These are phyloP conservation scores for Hypomyces rosellus DNA, from an alignment of 2,329 filamentous ascomycete genomes.

Conservation along the genomic window DNA sequence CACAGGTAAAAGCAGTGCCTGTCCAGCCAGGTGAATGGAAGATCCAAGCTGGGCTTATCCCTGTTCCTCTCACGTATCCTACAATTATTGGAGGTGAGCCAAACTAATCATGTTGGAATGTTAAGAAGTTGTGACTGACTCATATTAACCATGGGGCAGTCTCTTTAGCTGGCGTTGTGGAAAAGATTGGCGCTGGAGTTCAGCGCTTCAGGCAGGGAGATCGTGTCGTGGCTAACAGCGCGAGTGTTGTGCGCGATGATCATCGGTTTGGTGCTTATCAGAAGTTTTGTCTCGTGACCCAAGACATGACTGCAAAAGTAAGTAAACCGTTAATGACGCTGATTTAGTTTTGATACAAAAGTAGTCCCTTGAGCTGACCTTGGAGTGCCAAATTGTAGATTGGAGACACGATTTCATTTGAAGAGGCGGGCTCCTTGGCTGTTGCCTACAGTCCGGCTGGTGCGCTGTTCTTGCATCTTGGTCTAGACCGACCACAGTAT, in stretches of 20 bases:
- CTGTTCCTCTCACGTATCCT: constrained; percentile 2
- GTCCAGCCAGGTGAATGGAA: constrained; percentile 9
- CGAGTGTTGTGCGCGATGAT: constrained; percentile 5
- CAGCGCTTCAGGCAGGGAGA: constrained; percentile 2
- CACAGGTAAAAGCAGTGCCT: constrained; percentile 4
- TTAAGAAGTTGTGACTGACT: too few species aligned
- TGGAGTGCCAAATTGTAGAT: not conserved
- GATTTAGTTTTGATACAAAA: too few species aligned
- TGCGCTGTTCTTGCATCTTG: constrained; percentile 9
- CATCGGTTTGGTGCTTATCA: constrained; percentile 9
- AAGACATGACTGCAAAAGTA: constrained; percentile 5
- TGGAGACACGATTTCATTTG: not conserved
- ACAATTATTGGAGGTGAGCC: constrained; percentile 8
- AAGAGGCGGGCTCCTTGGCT: constrained; percentile 2
- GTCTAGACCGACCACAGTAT: constrained; percentile 2
- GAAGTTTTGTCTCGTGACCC: not conserved
- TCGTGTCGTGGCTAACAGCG: constrained; percentile 6
- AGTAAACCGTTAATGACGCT: too few species aligned
- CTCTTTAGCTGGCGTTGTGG: constrained; percentile 5
- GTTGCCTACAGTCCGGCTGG: constrained; percentile 2
- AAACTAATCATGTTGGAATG: too few species aligned
- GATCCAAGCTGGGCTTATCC: constrained; percentile 9
- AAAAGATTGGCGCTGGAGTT: constrained; percentile 5
- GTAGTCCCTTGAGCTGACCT: too few species aligned
- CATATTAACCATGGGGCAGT: not conserved